Percentiles rank a stretch among this genome's conserved stretches.
These are phyloP conservation scores for Vitis rotundifolia DNA, from an alignment of 164 flowering plant species.

Conservation along the genomic window DNA sequence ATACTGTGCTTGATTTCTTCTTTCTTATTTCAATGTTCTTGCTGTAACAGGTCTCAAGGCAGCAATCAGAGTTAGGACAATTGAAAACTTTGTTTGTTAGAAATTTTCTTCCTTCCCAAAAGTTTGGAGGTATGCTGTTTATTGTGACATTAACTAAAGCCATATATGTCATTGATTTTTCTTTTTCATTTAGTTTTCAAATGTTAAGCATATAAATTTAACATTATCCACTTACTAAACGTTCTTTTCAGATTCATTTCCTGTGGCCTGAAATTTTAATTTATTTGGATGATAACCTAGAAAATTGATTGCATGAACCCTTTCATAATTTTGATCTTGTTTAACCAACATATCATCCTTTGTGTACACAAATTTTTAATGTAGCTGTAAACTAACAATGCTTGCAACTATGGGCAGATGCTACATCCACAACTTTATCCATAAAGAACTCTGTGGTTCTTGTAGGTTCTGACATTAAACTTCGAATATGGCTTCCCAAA, in stretches of 20 bases:
- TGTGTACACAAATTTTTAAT: no score
- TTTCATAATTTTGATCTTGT: no score
- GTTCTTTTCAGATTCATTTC: no score
- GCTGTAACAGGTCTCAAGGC: constrained; percentile 40
- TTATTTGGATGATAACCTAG: background rate
- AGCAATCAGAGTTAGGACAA: constrained; percentile 37
- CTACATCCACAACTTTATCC: no score
- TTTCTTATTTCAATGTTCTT: background rate
- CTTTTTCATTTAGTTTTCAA: background rate
- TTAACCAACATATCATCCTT: no score
- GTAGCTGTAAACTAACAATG: background rate
- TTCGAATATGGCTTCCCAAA: background rate
- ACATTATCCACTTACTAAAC: no score
- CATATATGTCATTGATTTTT: background rate
- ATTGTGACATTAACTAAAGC: background rate
- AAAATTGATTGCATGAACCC: background rate
- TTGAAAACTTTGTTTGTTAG: constrained; percentile 28
- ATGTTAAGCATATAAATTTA: no score
- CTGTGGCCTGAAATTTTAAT: no score
- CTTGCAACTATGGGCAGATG: background rate
- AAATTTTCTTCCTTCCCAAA: constrained; percentile 23
- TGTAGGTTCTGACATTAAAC: no score
- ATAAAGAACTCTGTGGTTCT: no score
- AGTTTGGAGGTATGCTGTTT: constrained; percentile 22
- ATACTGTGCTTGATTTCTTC: background rate